Base-by-base conservation (phyloP, 495 filamentous ascomycete genomes). In the Trichoderma erinaceum region DNA sequence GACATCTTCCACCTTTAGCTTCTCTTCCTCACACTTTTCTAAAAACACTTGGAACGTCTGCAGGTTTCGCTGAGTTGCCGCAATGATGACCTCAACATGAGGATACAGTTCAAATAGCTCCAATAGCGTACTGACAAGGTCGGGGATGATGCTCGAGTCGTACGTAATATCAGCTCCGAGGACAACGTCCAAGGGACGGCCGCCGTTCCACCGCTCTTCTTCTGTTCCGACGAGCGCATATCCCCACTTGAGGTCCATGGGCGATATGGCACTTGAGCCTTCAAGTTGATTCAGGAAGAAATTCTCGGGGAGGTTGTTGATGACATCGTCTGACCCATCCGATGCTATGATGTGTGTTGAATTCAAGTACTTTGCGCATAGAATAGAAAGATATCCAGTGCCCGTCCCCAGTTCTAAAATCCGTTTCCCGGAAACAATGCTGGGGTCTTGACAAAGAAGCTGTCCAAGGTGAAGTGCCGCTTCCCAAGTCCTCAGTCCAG, bases 401-500 rank as follows among this genome's bases (percentile, higher is more conserved):
- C 94, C 94, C 1, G 92, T 88, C 4, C 95, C 94, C 16, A 97
- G 82, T 73, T 98, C 94, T n/a, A 98, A 81, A 5, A 97, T 80
- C 0, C 78, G 81, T 69, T 89, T 89, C 15, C 80, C 80, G 44
- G 69, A 69, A 13, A 95, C 75, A 12, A 78, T 50, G 3, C 69
- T 68, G 6, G 78, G 75, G 67, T 77, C 71, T 13, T 63, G 41
- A 64, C 75, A 78, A 41, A 95, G 86, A 70, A 88, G 96, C 25
- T 90, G 84, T 0, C 88, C 92, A 0, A 97, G 82, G 73, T 93
- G 90, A n/a, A 98, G 78, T 0, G 92, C 87, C 4, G 94, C 94
- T 78, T 97, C 94, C 94, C 94, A 98, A 6, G 94, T 98, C 13
- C 94, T 86, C 35, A 92, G 81, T 0, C 94, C 94, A 0, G 94